phyloP scores from a whole-genome alignment of 306 rosid genomes.

The Vigna angularis region DNA sequence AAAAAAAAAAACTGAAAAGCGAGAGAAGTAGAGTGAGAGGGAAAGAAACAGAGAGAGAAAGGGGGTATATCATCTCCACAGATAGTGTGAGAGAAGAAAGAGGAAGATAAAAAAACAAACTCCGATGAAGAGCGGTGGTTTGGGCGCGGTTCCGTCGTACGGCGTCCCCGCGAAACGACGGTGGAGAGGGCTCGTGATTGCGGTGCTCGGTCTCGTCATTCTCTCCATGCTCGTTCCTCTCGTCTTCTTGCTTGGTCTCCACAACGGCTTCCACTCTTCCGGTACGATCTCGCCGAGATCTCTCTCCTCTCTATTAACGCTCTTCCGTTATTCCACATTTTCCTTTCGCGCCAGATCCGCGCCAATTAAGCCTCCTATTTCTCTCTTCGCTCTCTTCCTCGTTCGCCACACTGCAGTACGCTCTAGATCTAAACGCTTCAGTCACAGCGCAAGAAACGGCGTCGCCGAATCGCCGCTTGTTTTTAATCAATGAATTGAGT shows the following conservation, averaged over 20 bases:
- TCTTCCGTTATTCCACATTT: slow-evolving; percentile 21
- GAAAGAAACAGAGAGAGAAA: slow-evolving; percentile 7
- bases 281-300: slow-evolving; percentile 73
- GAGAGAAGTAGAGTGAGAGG: slow-evolving; percentile 34
- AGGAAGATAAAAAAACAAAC: slow-evolving; percentile 18
- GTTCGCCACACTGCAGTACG: neutral
- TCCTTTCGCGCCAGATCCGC: slow-evolving; percentile 36
- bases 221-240: slow-evolving; percentile 99
- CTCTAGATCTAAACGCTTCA: slow-evolving; percentile 37
- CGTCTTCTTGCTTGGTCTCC: slow-evolving; percentile 89
- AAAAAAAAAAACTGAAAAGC: slow-evolving; percentile 32
- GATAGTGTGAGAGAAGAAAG: slow-evolving; percentile 6
- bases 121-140: slow-evolving; percentile 64
- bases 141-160: slow-evolving; percentile 66
- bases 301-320: slow-evolving; percentile 34
- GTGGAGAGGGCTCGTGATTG: slow-evolving; percentile 88
- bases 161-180: slow-evolving; percentile 72
- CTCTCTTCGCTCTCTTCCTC: neutral
- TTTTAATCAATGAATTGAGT: neutral
- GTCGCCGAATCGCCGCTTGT: neutral
- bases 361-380: slow-evolving; percentile 23
- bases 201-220: slow-evolving; percentile 84
- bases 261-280: slow-evolving; percentile 87
- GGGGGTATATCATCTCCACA: neutral
- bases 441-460: neutral